Percentiles rank a stretch among this genome's conserved stretches.
Evolutionary conservation across 1,139 yeast genomes (phyloP).

Genomic region (Tardiomyces digboiensis): DNA sequence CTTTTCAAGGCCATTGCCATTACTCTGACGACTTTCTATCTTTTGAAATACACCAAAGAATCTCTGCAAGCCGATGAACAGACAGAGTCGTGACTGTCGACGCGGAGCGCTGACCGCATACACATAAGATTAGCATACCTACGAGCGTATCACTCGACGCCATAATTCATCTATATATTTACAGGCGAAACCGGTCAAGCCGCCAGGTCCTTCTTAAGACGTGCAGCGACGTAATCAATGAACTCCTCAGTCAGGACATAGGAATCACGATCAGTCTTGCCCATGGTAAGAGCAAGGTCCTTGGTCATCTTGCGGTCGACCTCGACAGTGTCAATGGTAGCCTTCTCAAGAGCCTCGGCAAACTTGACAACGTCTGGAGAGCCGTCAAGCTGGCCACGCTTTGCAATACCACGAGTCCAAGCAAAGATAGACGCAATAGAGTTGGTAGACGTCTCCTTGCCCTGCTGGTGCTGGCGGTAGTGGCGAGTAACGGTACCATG

Average conservation of each 20-base stretch:
- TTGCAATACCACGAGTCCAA: slow-evolving; percentile 88
- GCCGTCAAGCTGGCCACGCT: slow-evolving; percentile 81
- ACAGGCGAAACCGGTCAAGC: too few relatives aligned
- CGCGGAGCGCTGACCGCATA: neutral
- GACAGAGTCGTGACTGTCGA: neutral
- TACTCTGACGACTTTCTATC: slow-evolving; percentile 12
- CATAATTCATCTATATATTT: too few relatives aligned
- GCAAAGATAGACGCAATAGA: slow-evolving; percentile 98
- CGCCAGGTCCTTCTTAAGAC: slow-evolving; percentile 28
- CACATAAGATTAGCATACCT: too few relatives aligned
- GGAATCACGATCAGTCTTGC: slow-evolving; percentile 68
- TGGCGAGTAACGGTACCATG: slow-evolving; percentile 98
- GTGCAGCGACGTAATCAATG: slow-evolving; percentile 65
- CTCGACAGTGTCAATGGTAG: slow-evolving; percentile 79
- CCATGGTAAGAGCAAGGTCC: slow-evolving; percentile 84
- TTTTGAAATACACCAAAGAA: slow-evolving; percentile 8
- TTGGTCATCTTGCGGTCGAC: slow-evolving; percentile 89
- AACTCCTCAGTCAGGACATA: slow-evolving; percentile 90
- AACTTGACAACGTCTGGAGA: slow-evolving; percentile 80
- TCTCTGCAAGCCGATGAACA: slow-evolving; percentile 6
- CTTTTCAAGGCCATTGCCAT: slow-evolving; percentile 12
- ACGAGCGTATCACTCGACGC: too few relatives aligned
- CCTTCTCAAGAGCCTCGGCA: slow-evolving; percentile 68
- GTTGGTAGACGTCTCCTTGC: slow-evolving; percentile 96
- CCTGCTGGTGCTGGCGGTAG: slow-evolving; percentile 89